Evolutionary conservation across 2,329 filamentous ascomycete genomes (phyloP).

Genomic region (Pseudogymnoascus sp.): DNA sequence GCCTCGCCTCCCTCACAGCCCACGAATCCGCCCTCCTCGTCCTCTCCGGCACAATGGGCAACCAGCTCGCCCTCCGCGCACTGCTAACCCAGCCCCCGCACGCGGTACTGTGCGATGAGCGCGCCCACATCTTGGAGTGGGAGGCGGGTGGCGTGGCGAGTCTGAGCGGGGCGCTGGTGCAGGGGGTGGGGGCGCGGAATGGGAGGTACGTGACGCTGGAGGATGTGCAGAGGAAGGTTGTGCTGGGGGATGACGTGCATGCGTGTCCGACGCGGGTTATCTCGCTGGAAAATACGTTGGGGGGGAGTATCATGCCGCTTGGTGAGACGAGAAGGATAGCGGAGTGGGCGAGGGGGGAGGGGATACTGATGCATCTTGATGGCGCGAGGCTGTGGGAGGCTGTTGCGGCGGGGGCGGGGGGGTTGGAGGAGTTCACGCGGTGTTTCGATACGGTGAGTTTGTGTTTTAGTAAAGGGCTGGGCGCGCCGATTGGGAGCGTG

Average conservation of each 20-base stretch:
- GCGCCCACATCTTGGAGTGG: constrained; percentile 66
- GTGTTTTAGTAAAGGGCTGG: constrained; percentile 76
- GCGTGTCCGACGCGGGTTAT: constrained; percentile 73
- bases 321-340: constrained; percentile 61
- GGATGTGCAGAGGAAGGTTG: constrained; percentile 59
- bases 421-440: constrained; percentile 56
- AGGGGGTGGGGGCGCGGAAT: constrained; percentile 60
- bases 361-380: constrained; percentile 66
- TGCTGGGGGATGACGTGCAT: constrained; percentile 63
- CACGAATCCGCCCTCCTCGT: constrained; percentile 76
- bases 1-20: constrained; percentile 62
- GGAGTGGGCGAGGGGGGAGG: constrained; percentile 55
- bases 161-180: constrained; percentile 62
- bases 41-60: constrained; percentile 88
- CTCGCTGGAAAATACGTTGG: constrained; percentile 76
- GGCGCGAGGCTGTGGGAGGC: constrained; percentile 79
- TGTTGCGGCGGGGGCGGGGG: constrained; percentile 59
- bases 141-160: constrained; percentile 60
- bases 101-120: constrained; percentile 67
- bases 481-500: constrained; percentile 71
- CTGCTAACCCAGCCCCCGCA: constrained; percentile 75
- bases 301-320: constrained; percentile 70
- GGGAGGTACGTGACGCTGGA: constrained; percentile 42
- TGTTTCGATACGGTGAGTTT: constrained; percentile 67
- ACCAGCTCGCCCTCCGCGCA: constrained; percentile 73